Evolutionary conservation across 2,329 filamentous ascomycete species (phyloP).

Genomic region (Aspergillus calidoustus): DNA sequence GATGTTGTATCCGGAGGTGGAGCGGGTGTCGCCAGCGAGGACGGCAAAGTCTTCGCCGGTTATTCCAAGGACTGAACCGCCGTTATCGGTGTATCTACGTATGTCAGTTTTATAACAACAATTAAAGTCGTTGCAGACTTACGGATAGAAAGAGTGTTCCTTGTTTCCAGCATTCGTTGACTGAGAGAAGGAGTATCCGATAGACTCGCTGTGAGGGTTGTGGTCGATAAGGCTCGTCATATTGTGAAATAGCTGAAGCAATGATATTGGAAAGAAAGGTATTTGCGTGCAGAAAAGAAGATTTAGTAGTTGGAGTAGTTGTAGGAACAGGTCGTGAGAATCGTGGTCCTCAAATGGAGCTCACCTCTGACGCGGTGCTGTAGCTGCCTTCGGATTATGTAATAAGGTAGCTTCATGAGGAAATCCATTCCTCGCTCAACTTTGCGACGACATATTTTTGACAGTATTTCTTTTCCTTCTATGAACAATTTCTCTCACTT

Average conservation of each 20-base stretch:
- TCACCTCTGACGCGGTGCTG: slow-evolving; percentile 41
- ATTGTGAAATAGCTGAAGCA: slow-evolving; percentile 23
- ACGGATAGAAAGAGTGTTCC: slow-evolving; percentile 91
- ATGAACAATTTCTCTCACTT: not conserved
- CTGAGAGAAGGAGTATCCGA: slow-evolving; percentile 65
- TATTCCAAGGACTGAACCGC: slow-evolving; percentile 94
- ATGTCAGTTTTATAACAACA: slow-evolving; percentile 19
- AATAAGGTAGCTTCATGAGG: slow-evolving; percentile 27
- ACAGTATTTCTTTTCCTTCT: not conserved
- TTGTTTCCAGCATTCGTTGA: slow-evolving; percentile 54
- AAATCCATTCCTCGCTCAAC: not conserved
- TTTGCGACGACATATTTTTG: not conserved
- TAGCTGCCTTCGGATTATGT: slow-evolving; percentile 46
- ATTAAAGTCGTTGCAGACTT: slow-evolving; percentile 42
- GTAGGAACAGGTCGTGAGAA: slow-evolving; percentile 2
- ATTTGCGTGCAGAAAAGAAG: not conserved
- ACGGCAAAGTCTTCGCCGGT: slow-evolving; percentile 93
- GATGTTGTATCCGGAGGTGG: slow-evolving; percentile 97
- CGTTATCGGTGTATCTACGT: slow-evolving; percentile 86
- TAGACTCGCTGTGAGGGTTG: slow-evolving; percentile 55
- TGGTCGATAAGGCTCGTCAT: slow-evolving; percentile 61
- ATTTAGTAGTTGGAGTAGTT: not conserved
- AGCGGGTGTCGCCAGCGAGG: slow-evolving; percentile 94
- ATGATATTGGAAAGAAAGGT: not conserved
- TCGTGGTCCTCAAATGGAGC: slow-evolving; percentile 15